These are phyloP conservation scores for Psidium friedrichsthalianum DNA, from an alignment of 345 rosid species.

Conservation along the genomic window DNA sequence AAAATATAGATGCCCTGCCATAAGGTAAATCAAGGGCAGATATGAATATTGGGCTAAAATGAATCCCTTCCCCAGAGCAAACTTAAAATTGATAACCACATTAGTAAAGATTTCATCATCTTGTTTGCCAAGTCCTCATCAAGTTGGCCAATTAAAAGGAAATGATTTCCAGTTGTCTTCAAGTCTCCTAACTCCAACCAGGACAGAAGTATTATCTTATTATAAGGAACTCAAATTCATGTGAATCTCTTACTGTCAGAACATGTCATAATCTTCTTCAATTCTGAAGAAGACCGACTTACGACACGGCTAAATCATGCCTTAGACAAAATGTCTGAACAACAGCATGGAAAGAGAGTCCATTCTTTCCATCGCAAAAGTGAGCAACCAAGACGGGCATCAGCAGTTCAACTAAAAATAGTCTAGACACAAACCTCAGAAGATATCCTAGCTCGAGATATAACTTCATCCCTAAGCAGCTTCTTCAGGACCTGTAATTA, in stretches of 20 bases:
- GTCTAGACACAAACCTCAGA: slow-evolving; percentile 48
- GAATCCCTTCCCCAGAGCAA: not conserved
- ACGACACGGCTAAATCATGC: not conserved
- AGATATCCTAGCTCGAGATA: slow-evolving; percentile 49
- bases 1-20: not conserved
- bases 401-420: not conserved
- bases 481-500: slow-evolving; percentile 62
- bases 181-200: not conserved
- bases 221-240: not conserved
- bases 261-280: not conserved
- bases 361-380: not conserved
- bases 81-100: not conserved
- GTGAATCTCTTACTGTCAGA: not conserved
- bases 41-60: not conserved
- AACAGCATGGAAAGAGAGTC: not conserved
- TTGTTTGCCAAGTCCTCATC: not conserved
- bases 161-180: not conserved
- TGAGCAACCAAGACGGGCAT: not conserved
- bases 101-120: not conserved
- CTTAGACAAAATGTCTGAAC: not conserved
- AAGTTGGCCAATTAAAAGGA: not conserved
- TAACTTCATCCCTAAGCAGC: slow-evolving; percentile 64
- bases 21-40: not conserved
- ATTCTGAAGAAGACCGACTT: not conserved
- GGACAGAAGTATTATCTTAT: not conserved